Conservation (phyloP, 2,329 filamentous ascomycete genomes). For the Apiospora aurea region DNA sequence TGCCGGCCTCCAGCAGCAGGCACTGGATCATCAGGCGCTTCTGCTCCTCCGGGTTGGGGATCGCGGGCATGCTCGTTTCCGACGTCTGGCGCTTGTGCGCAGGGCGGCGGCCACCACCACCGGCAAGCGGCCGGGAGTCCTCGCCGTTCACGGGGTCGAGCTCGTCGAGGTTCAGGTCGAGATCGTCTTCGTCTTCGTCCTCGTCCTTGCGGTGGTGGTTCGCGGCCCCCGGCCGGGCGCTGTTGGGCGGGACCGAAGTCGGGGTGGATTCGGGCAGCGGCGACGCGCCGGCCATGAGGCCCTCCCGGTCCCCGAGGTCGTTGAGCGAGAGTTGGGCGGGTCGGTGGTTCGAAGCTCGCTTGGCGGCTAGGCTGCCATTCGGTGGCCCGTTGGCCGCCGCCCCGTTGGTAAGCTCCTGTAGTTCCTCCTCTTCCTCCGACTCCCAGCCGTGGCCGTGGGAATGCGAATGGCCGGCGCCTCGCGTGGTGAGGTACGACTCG, state of each 20-base stretch:
- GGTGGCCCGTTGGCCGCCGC: conserved; percentile 36
- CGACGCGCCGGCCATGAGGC: conserved; percentile 65
- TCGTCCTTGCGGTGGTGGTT: conserved; percentile 44
- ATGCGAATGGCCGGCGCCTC: conserved; percentile 68
- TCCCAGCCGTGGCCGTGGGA: conserved; percentile 54
- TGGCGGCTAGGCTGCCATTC: conserved; percentile 46
- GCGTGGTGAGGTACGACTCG: conserved; percentile 86
- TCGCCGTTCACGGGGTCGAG: conserved; percentile 53
- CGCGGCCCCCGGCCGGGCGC: conserved; percentile 29
- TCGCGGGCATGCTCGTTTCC: conserved; percentile 39
- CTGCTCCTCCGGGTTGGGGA: conserved; percentile 60
- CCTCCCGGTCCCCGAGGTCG: conserved; percentile 59
- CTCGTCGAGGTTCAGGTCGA: conserved; percentile 68
- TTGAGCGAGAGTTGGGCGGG: conserved; percentile 58
- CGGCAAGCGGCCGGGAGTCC: conserved; percentile 40
- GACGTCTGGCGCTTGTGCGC: conserved; percentile 32
- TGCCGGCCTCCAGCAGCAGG: conserved; percentile 80
- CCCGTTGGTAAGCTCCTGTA: conserved; percentile 32
- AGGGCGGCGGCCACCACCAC: conserved; percentile 30
- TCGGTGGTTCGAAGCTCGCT: conserved; percentile 48
- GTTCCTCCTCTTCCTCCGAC: conserved; percentile 49
- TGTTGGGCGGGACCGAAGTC: conserved; percentile 33
- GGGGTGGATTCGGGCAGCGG: conserved; percentile 64
- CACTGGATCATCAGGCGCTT: conserved; percentile 78
- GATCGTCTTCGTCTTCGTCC: conserved; percentile 58